Evolutionary conservation across 1,284 basidiomycete genomes (phyloP).

Genomic region (Malassezia yamatoensis): DNA sequence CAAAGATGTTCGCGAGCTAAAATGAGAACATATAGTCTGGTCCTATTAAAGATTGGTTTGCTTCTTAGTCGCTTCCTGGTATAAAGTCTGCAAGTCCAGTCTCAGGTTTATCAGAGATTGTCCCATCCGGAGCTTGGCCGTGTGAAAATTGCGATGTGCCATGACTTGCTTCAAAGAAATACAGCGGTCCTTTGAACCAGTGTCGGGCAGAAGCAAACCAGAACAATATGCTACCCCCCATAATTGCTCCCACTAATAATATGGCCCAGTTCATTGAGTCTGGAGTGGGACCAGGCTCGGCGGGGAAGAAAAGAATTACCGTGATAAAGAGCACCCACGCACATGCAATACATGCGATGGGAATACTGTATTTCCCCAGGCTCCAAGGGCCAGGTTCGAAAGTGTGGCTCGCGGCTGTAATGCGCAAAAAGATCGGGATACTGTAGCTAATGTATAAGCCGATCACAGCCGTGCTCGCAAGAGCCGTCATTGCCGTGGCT

Average conservation of each 20-base stretch:
- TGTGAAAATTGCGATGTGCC: neutral
- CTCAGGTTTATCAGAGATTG: too few relatives aligned
- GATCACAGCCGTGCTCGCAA: slow-evolving; percentile 46
- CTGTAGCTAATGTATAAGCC: slow-evolving; percentile 63
- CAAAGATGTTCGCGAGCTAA: too few relatives aligned
- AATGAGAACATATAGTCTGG: too few relatives aligned
- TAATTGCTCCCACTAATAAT: neutral
- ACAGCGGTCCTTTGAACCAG: neutral
- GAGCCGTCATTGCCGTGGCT: slow-evolving; percentile 56
- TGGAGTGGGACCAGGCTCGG: slow-evolving; percentile 18
- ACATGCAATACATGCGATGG: slow-evolving; percentile 57
- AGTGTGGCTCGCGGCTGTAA: slow-evolving; percentile 61
- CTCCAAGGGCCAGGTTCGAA: slow-evolving; percentile 41
- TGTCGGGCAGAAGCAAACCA: neutral
- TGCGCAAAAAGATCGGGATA: slow-evolving; percentile 60
- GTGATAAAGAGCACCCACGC: slow-evolving; percentile 59
- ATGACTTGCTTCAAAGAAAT: neutral
- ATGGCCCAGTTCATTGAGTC: slow-evolving; percentile 13
- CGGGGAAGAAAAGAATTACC: slow-evolving; percentile 58
- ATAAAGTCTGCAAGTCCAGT: too few relatives aligned
- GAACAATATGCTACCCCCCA: neutral
- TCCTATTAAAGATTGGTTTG: too few relatives aligned
- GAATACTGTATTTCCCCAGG: slow-evolving; percentile 35
- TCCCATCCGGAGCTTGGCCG: too few relatives aligned
- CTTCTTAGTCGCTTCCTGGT: too few relatives aligned